A percentile compares a stretch with the other conserved stretches of the same genome.
phyloP scores from a whole-genome alignment of 169 alveolate species.

The Theileria luwenshuni region DNA sequence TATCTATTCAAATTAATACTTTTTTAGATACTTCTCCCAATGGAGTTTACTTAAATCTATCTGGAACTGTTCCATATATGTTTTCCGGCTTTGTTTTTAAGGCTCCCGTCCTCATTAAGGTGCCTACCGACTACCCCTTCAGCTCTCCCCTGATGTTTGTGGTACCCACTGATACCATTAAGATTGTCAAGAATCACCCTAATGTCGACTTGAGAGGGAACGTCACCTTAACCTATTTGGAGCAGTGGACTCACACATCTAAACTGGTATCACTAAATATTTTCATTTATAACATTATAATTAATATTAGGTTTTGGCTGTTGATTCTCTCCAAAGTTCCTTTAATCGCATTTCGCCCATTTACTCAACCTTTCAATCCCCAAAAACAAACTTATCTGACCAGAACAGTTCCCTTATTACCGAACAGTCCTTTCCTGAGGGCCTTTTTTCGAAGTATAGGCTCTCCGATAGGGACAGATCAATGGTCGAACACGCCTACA shows the following conservation, averaged over 20 bases:
- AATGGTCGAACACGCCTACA: slow-evolving; percentile 17
- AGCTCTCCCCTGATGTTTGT: slow-evolving; percentile 38
- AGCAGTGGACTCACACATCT: slow-evolving; percentile 30
- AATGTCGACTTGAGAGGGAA: slow-evolving; percentile 30
- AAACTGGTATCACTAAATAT: slow-evolving; percentile 37
- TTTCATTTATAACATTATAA: background rate
- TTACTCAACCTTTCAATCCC: slow-evolving; percentile 16
- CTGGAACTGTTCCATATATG: slow-evolving; percentile 44
- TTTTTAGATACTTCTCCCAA: slow-evolving; percentile 19
- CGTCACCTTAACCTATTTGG: slow-evolving; percentile 37
- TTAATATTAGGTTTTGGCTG: slow-evolving; percentile 38
- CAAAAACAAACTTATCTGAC: background rate
- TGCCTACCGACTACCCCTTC: slow-evolving; percentile 34
- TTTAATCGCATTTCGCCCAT: slow-evolving; percentile 47
- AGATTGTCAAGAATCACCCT: slow-evolving; percentile 42
- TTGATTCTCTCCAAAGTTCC: background rate
- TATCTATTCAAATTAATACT: background rate
- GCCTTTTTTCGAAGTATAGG: slow-evolving; percentile 9
- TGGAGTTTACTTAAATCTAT: slow-evolving; percentile 18
- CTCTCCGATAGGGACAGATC: slow-evolving; percentile 10
- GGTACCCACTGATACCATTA: slow-evolving; percentile 16
- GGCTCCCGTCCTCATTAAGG: slow-evolving; percentile 35
- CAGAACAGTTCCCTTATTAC: background rate
- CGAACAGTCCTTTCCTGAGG: slow-evolving; percentile 15
- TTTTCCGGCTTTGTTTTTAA: slow-evolving; percentile 12